Evolutionary conservation across 257 asterid genomes (phyloP).

Genomic region (Ballota nigra): DNA sequence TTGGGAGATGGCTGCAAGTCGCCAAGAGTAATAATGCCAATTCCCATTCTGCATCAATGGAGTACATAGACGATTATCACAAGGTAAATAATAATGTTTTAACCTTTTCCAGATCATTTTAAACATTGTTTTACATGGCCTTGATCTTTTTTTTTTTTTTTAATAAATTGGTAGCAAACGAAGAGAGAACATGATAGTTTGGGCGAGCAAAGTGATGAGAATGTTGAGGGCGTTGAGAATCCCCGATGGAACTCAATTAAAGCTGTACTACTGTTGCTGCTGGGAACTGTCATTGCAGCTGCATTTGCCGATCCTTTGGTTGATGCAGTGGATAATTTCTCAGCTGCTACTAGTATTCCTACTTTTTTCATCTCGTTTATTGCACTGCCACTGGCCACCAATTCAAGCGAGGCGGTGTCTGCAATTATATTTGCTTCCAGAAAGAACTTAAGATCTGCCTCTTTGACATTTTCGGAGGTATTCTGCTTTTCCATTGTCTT

Average conservation of each 20-base stretch:
- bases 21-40: slow-evolving; percentile 45
- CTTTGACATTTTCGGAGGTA: slow-evolving; percentile 97
- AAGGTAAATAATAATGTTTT: slow-evolving; percentile 38
- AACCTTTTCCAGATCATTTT: neutral
- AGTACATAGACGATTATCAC: slow-evolving; percentile 61
- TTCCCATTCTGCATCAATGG: slow-evolving; percentile 39
- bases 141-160: neutral
- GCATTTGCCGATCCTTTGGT: slow-evolving; percentile 93
- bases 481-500: slow-evolving; percentile 1
- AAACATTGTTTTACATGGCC: slow-evolving; percentile 11
- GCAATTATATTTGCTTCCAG: slow-evolving; percentile 87
- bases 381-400: slow-evolving; percentile 87
- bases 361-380: slow-evolving; percentile 90
- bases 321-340: slow-evolving; percentile 85
- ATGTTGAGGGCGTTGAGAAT: slow-evolving; percentile 54
- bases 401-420: slow-evolving; percentile 94
- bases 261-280: slow-evolving; percentile 71
- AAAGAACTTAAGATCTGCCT: slow-evolving; percentile 74
- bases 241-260: slow-evolving; percentile 48
- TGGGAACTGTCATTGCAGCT: slow-evolving; percentile 88
- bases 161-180: slow-evolving; percentile 56
- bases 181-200: slow-evolving; percentile 63
- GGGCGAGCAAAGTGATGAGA: slow-evolving; percentile 66
- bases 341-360: slow-evolving; percentile 82
- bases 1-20: slow-evolving; percentile 67